Conservation (phyloP, 768 basidiomycete genomes). For the Tubosaeta sp. region DNA sequence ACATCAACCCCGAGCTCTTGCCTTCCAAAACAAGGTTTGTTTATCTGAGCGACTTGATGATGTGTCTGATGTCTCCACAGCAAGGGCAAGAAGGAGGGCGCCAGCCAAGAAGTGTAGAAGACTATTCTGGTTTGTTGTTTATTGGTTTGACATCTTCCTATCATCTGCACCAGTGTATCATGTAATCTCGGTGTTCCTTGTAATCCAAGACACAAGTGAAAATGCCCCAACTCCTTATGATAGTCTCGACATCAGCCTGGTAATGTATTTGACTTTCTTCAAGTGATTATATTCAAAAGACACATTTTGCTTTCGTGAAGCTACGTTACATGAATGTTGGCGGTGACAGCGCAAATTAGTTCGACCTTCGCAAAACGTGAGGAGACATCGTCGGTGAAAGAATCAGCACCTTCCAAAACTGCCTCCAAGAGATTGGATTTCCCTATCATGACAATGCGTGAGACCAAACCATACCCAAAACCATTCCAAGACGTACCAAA, state of each 20-base stretch:
- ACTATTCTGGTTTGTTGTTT: conserved; percentile 3
- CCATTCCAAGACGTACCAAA: conserved; percentile 41
- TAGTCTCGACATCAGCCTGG: too few relatives aligned
- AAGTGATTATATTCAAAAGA: neutral
- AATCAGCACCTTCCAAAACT: conserved; percentile 67
- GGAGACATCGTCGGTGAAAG: conserved; percentile 48
- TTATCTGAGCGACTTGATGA: neutral
- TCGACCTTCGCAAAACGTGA: conserved; percentile 42
- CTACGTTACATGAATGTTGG: too few relatives aligned
- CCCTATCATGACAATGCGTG: conserved; percentile 40
- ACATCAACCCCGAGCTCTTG: conserved; percentile 46
- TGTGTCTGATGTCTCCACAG: conserved; percentile 14
- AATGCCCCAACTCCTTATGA: neutral
- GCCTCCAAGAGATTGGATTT: conserved; percentile 74
- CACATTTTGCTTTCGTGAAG: too few relatives aligned
- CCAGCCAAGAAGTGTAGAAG: conserved; percentile 30
- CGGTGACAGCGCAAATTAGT: neutral
- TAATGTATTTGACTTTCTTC: too few relatives aligned
- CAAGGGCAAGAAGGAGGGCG: conserved; percentile 34
- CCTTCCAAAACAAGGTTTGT: conserved; percentile 30
- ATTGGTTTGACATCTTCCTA: conserved; percentile 27
- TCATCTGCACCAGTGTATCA: conserved; percentile 27
- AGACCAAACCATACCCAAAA: neutral
- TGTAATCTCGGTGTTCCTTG: conserved; percentile 21
- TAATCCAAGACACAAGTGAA: conserved; percentile 8